phyloP scores from a whole-genome alignment of 768 basidiomycete genomes.

The Kwoniella sp. region DNA sequence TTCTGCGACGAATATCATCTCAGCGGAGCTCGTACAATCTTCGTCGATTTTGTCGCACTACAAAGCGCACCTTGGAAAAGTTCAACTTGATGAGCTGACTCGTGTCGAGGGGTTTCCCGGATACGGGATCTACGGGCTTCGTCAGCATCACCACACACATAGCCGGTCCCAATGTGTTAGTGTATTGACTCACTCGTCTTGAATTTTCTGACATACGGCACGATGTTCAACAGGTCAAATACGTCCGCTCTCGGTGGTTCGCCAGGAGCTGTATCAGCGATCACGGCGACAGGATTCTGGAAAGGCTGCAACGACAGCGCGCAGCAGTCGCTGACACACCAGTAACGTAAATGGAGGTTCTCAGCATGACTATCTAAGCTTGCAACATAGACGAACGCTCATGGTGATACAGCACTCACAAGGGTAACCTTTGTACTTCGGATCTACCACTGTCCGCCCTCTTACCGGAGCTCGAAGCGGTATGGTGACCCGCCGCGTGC shows the following conservation, averaged over 20 bases:
- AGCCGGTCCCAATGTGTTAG: not conserved
- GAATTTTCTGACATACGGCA: conserved; percentile 80
- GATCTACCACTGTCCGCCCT: conserved; percentile 40
- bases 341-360: not conserved
- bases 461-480: conserved; percentile 51
- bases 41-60: no score
- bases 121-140: conserved; percentile 56
- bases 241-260: conserved; percentile 69
- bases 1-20: conserved; percentile 61
- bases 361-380: no score
- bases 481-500: conserved; percentile 51
- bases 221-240: conserved; percentile 87
- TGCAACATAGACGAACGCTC: no score
- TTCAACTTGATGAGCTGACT: conserved; percentile 58
- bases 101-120: conserved; percentile 57
- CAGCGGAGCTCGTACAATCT: not conserved
- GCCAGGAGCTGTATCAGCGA: conserved; percentile 58
- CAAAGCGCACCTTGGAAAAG: conserved; percentile 61
- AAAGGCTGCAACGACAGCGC: conserved; percentile 89
- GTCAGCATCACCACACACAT: not conserved
- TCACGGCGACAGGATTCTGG: conserved; percentile 79
- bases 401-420: conserved; percentile 44
- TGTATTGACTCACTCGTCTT: conserved; percentile 50
- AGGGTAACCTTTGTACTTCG: conserved; percentile 53
- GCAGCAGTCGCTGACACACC: conserved; percentile 68